Conservation (phyloP, 108 stramenopile species). For the Licmophora abbreviata region DNA sequence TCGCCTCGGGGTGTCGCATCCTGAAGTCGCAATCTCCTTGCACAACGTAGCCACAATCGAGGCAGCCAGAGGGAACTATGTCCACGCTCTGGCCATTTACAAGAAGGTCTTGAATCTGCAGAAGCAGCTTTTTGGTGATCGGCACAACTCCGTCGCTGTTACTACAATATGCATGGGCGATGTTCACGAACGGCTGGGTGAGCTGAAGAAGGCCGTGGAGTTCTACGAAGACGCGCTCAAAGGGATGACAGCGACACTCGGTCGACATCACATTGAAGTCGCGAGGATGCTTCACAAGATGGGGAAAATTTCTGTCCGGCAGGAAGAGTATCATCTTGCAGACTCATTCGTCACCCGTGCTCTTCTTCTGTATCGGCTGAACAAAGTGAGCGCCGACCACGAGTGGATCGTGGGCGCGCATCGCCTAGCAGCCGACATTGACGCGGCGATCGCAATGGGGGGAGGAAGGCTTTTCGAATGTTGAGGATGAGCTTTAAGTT, state of each 20-base stretch:
- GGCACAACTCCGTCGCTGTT: slow-evolving; percentile 54
- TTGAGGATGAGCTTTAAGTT: background rate
- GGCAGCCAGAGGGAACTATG: slow-evolving; percentile 67
- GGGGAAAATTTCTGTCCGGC: slow-evolving; percentile 46
- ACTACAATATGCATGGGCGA: slow-evolving; percentile 77
- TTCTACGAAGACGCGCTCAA: slow-evolving; percentile 62
- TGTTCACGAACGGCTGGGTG: slow-evolving; percentile 67
- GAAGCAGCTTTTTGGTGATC: slow-evolving; percentile 57
- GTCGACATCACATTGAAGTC: slow-evolving; percentile 60
- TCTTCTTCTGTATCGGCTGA: slow-evolving; percentile 52
- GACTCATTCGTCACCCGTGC: slow-evolving; percentile 47
- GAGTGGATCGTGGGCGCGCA: slow-evolving; percentile 70
- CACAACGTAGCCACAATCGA: slow-evolving; percentile 89
- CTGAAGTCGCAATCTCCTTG: slow-evolving; percentile 76
- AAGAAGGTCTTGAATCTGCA: slow-evolving; percentile 67
- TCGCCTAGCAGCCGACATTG: slow-evolving; percentile 71
- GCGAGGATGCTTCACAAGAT: slow-evolving; percentile 76
- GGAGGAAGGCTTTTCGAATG: background rate
- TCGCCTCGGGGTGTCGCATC: slow-evolving; percentile 77
- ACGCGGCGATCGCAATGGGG: slow-evolving; percentile 51
- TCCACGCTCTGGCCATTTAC: slow-evolving; percentile 59
- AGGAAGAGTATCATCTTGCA: slow-evolving; percentile 43
- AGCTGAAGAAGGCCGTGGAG: slow-evolving; percentile 47
- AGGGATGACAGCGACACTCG: slow-evolving; percentile 35
- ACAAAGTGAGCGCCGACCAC: slow-evolving; percentile 55